Conservation (phyloP, 495 filamentous ascomycete genomes). For the Bacidia rubella region DNA sequence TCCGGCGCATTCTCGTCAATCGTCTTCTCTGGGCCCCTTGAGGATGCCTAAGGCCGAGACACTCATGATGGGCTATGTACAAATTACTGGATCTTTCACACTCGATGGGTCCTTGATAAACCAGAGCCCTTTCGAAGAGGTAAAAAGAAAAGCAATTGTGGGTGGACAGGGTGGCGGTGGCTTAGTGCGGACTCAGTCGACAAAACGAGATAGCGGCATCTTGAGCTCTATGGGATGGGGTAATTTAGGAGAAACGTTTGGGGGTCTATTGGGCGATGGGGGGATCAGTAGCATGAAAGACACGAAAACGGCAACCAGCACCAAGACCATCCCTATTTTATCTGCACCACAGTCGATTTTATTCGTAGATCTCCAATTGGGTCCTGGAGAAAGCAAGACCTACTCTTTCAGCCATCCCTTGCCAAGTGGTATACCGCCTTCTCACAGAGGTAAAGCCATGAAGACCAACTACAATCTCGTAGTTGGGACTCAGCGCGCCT, state of each 20-base stretch:
- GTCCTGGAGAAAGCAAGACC: conserved; percentile 76
- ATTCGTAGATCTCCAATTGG: conserved; percentile 82
- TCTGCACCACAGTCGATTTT: conserved; percentile 95
- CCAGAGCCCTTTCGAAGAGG: conserved; percentile 80
- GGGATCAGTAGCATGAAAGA: conserved; percentile 88
- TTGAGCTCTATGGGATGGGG: conserved; percentile 82
- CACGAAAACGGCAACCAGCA: conserved; percentile 70
- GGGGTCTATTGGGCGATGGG: conserved; percentile 67
- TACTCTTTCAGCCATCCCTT: conserved; percentile 77
- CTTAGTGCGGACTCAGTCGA: conserved; percentile 64
- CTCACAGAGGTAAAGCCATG: conserved; percentile 82
- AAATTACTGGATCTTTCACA: conserved; percentile 84
- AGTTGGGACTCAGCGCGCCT: conserved; percentile 82
- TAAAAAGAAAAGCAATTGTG: conserved; percentile 85
- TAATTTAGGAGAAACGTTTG: conserved; percentile 74
- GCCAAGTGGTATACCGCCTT: conserved; percentile 76
- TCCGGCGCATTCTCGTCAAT: conserved; percentile 45
- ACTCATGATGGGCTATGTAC: conserved; percentile 95
- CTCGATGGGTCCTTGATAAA: conserved; percentile 86
- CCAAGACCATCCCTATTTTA: conserved; percentile 73
- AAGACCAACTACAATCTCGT: conserved; percentile 86
- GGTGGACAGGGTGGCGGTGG: conserved; percentile 71
- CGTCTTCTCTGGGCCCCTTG: conserved; percentile 41
- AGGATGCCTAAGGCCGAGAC: conserved; percentile 46
- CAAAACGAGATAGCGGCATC: conserved; percentile 64